These are phyloP conservation scores for Emericellopsis terricola DNA, from an alignment of 495 filamentous ascomycete species.

Conservation along the genomic window DNA sequence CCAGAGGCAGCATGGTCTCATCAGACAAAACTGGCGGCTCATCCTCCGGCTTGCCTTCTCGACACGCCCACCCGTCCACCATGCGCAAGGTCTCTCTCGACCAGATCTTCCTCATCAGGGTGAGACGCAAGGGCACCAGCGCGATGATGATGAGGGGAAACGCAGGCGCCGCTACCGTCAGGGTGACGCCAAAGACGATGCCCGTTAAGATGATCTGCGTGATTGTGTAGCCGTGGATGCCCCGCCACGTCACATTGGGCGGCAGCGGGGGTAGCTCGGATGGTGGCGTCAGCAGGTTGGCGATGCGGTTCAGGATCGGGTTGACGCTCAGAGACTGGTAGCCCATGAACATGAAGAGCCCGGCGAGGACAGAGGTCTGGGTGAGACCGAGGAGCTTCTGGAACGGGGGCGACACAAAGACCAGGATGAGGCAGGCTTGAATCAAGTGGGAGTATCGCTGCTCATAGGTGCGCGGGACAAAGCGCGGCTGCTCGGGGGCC, in stretches of 20 bases:
- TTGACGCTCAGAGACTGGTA: constrained; percentile 54
- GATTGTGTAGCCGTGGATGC: constrained; percentile 46
- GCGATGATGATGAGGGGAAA: constrained; percentile 53
- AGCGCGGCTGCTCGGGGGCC: constrained; percentile 5
- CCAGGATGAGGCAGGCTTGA: constrained; percentile 40
- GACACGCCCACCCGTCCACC: constrained; percentile 58
- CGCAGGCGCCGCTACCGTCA: constrained; percentile 43
- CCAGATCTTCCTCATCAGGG: constrained; percentile 48
- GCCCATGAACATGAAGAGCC: constrained; percentile 57
- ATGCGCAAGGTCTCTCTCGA: constrained; percentile 38
- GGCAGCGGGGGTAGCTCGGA: constrained; percentile 45
- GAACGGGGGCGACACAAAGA: constrained; percentile 46
- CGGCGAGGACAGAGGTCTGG: constrained; percentile 49
- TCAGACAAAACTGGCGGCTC: too few species aligned
- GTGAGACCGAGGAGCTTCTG: constrained; percentile 53
- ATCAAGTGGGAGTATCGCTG: constrained; percentile 51
- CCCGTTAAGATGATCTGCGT: constrained; percentile 42
- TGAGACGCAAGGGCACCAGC: constrained; percentile 42
- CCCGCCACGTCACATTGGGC: constrained; percentile 25
- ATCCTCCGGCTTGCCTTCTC: constrained; percentile 44
- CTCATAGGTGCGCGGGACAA: constrained; percentile 31
- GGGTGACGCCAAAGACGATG: constrained; percentile 43
- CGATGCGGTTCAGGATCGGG: constrained; percentile 45
- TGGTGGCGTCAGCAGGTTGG: constrained; percentile 43
- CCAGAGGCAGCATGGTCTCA: too few species aligned